Conservation (phyloP, 192 early-diverging fungal species). For the Rhizophagus sp. region DNA sequence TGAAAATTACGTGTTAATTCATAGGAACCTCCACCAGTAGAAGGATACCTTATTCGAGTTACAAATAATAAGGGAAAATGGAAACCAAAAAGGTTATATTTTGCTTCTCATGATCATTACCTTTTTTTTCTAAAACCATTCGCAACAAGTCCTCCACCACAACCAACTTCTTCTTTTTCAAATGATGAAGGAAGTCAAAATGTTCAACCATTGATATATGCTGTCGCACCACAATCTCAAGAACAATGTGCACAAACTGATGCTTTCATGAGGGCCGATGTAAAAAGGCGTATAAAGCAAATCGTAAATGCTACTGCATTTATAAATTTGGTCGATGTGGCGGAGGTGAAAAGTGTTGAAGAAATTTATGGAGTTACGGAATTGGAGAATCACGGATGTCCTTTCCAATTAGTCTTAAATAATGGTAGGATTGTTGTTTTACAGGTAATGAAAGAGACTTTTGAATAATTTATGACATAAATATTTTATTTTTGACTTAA, state of each 20-base stretch:
- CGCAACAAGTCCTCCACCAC: conserved; percentile 33
- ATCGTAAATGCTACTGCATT: not conserved
- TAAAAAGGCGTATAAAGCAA: conserved; percentile 6
- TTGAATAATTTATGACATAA: not conserved
- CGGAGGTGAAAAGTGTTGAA: not conserved
- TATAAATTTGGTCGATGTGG: conserved; percentile 16
- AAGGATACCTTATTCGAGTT: conserved; percentile 40
- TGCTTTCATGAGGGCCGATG: not conserved
- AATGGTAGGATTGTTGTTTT: not conserved
- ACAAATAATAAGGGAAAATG: conserved; percentile 39
- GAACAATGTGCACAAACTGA: conserved; percentile 36
- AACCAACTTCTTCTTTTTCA: conserved; percentile 25
- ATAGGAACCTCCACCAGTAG: conserved; percentile 41
- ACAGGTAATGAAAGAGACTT: not conserved
- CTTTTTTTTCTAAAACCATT: conserved; percentile 38
- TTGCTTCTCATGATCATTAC: conserved; percentile 44
- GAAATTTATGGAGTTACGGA: not conserved
- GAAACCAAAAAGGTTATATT: conserved; percentile 35
- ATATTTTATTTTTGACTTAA: not conserved
- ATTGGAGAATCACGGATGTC: not conserved
- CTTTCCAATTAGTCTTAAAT: not conserved
- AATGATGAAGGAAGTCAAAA: not conserved
- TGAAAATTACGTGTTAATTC: not conserved
- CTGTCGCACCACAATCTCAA: conserved; percentile 38
- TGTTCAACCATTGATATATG: conserved; percentile 32